Base-by-base conservation (phyloP, 2,329 filamentous ascomycete species). In the Byssothecium circinans region DNA sequence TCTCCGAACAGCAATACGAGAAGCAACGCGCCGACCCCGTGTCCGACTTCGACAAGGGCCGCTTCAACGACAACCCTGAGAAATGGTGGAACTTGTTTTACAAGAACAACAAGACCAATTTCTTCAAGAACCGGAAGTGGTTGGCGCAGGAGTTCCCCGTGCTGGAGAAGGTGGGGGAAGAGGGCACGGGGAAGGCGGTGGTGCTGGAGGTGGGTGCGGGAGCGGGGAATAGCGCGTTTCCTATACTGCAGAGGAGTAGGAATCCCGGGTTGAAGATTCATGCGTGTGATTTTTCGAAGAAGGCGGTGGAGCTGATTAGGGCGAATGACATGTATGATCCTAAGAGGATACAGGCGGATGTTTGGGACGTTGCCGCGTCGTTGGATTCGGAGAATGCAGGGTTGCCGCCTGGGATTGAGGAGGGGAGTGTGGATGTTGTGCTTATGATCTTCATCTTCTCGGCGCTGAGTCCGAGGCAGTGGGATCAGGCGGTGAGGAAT, bases 51-150 rank as follows among this genome's bases (percentile, higher is more conserved):
- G 91, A 99, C 73, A 91, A 91, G 72, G 82, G 86, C 61, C 88
- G 90, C 58, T 96, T 96, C 78, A 97, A 96, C 69, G 78, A 80
- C 37, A 83, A 95, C 56, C 94, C 94, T 0, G 91, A 89, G 53
- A 95, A 91, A 72, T 97, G 91, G 89, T 99, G 94, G 94, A 94
- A 99, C 65, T 76, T 88, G 45, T 99, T 99, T 75, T 99, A 99
- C 78, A 91, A 94, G 74, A 96, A 97, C 75, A 97, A 99, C 74
- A 89, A 88, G 17, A 83, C 86, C 62, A 97, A 97, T 67, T 99
- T 99, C 75, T 99, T 99, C 83, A 99, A 99, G 75, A 88, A 99
- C 68, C 83, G 94, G 55, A 97, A 97, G 70, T 99, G 94, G 94
- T 77, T 99, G 25, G 87, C 88, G 56, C 92, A 97, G 71, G 94